These are phyloP conservation scores for Phaffia rhodozyma DNA, from an alignment of 1,284 basidiomycete species.

Conservation along the genomic window DNA sequence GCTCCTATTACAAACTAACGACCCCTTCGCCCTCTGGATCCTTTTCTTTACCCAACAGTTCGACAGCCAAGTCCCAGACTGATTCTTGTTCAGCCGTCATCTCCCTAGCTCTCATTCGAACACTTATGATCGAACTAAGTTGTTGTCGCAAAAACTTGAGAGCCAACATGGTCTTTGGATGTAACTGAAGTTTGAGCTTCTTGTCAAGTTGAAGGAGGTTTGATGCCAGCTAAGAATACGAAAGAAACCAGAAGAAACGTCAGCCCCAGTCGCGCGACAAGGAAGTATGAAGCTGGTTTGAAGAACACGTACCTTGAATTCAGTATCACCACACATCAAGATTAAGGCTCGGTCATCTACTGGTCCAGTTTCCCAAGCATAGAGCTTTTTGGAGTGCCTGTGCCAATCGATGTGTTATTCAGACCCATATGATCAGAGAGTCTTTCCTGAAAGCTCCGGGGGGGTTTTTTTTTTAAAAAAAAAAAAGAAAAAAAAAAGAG, in stretches of 20 bases:
- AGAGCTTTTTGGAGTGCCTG: conserved; percentile 84
- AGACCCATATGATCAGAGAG: not conserved
- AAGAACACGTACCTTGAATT: conserved; percentile 57
- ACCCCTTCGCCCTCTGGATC: not conserved
- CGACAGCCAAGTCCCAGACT: conserved; percentile 61
- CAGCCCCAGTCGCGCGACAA: not conserved
- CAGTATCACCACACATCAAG: conserved; percentile 80
- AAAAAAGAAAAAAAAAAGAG: not conserved
- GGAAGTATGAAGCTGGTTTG: not conserved
- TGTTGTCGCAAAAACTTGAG: conserved; percentile 66
- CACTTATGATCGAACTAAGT: conserved; percentile 50
- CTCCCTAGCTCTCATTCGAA: conserved; percentile 45
- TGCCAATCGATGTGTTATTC: conserved; percentile 21
- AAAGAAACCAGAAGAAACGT: not conserved
- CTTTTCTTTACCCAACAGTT: conserved; percentile 30
- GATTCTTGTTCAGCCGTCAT: conserved; percentile 48
- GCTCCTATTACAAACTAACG: too few relatives aligned
- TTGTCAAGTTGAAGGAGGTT: conserved; percentile 68
- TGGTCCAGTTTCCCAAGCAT: conserved; percentile 93
- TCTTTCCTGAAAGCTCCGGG: too few relatives aligned
- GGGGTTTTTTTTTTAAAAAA: conserved; percentile 6
- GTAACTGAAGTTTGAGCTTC: conserved; percentile 61
- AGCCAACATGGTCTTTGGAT: conserved; percentile 63
- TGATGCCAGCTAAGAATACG: conserved; percentile 48
- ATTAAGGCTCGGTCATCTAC: conserved; percentile 73